phyloP scores from a whole-genome alignment of 345 rosid genomes.

The Eucalyptus rudis region DNA sequence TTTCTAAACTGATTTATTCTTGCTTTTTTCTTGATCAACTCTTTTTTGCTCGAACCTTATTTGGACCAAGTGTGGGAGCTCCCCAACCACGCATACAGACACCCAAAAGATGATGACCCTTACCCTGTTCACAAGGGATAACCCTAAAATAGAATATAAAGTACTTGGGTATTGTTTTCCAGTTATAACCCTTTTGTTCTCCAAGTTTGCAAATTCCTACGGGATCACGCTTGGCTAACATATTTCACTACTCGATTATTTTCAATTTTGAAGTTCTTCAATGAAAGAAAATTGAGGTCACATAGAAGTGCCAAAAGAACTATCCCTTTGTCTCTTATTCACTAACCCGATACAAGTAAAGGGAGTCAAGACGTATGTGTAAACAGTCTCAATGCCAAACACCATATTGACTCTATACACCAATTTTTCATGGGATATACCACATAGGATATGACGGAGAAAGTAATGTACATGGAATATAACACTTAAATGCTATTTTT shows the following conservation, averaged over 20 bases:
- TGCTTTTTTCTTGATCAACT: not conserved
- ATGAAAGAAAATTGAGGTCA: not conserved
- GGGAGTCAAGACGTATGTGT: not conserved
- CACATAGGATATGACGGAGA: not conserved
- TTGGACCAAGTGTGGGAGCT: not conserved
- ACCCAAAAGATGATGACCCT: not conserved
- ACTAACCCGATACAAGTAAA: not conserved
- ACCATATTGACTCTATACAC: not conserved
- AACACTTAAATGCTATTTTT: not conserved
- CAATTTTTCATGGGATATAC: not conserved
- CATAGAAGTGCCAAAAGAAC: not conserved
- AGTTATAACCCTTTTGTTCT: not conserved
- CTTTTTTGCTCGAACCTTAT: not conserved
- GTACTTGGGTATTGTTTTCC: not conserved
- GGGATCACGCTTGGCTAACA: not conserved
- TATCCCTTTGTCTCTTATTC: not conserved
- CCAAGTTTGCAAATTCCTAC: not conserved
- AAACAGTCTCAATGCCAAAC: not conserved
- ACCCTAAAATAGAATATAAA: not conserved
- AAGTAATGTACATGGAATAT: not conserved
- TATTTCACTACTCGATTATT: not conserved
- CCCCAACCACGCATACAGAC: not conserved
- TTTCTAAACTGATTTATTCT: not conserved
- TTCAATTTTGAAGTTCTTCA: not conserved
- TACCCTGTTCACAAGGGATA: not conserved